Evolutionary conservation across 306 rosid genomes (phyloP).

Genomic region (barrel medic (Medicago truncatula)): MtrunA17r5.0-ANR NC_053048.1:27610501-27611000

Average conservation of each 20-base stretch:
- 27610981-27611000: neutral
- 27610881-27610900: neutral
- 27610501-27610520: conserved; percentile 92
- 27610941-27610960: neutral
- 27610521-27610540: conserved; percentile 72
- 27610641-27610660: neutral
- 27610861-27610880: neutral
- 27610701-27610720: conserved; percentile 15
- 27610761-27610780: conserved; percentile 11
- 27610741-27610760: neutral
- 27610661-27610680: conserved; percentile 8
- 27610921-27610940: neutral
- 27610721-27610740: conserved; percentile 8
- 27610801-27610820: neutral
- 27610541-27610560: conserved; percentile 63
- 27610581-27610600: conserved; percentile 61
- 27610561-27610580: conserved; percentile 64
- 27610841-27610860: neutral
- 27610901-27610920: neutral
- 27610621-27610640: conserved; percentile 5
- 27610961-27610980: neutral
- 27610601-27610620: conserved; percentile 25
- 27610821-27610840: neutral
- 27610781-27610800: conserved; percentile 17
- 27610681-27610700: neutral